phyloP scores from a whole-genome alignment of 495 filamentous ascomycete species.

The Glarea lozoyensis region DNA sequence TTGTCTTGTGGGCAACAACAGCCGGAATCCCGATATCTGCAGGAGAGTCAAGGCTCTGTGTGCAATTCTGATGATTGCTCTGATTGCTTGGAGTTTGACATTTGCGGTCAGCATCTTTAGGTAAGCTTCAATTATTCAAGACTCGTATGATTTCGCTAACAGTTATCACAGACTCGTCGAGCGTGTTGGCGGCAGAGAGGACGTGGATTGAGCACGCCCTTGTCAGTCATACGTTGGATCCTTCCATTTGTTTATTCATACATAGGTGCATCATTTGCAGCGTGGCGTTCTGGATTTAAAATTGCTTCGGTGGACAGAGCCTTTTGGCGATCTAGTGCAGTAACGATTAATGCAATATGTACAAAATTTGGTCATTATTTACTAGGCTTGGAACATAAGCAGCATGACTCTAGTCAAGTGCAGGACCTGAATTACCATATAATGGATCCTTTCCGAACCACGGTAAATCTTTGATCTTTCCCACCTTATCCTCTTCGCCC shows the following conservation, averaged over 20 bases:
- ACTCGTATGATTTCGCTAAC: constrained; percentile 11
- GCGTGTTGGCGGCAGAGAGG: constrained; percentile 51
- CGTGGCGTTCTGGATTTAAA: too few species aligned
- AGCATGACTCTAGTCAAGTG: not conserved
- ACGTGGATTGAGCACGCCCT: constrained; percentile 18
- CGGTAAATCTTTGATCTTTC: constrained; percentile 33
- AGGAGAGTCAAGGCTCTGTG: constrained; percentile 67
- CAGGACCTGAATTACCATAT: constrained; percentile 48
- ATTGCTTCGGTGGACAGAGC: not conserved
- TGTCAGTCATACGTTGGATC: too few species aligned
- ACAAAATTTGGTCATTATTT: not conserved
- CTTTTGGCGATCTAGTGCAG: not conserved
- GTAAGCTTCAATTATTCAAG: constrained; percentile 28
- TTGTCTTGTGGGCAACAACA: constrained; percentile 39
- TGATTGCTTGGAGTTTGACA: constrained; percentile 83
- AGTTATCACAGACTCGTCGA: constrained; percentile 51
- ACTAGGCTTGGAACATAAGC: not conserved
- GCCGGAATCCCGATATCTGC: constrained; percentile 43
- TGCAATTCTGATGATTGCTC: constrained; percentile 69
- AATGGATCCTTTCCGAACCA: constrained; percentile 55
- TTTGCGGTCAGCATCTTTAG: constrained; percentile 85
- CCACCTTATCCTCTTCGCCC: constrained; percentile 41
- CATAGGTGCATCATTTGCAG: too few species aligned
- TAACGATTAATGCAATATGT: constrained; percentile 1
- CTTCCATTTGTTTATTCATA: too few species aligned